These are phyloP conservation scores for Lineolata rhizophorae DNA, from an alignment of 495 filamentous ascomycete genomes.

Conservation along the genomic window DNA sequence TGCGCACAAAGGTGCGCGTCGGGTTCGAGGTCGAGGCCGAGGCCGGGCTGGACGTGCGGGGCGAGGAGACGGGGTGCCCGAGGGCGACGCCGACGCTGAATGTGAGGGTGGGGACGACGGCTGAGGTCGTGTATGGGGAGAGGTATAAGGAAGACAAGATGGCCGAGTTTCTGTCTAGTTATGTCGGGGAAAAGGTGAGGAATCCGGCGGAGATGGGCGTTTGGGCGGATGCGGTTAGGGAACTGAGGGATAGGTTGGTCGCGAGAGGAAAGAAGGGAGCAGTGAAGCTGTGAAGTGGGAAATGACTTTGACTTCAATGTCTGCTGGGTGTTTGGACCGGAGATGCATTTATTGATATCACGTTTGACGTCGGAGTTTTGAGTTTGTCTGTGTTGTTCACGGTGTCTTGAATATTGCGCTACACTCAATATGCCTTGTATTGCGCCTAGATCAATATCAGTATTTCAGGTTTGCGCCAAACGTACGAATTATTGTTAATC, in stretches of 20 bases:
- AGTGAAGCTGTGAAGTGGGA: neutral
- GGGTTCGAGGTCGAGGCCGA: conserved; percentile 22
- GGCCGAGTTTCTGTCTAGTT: conserved; percentile 30
- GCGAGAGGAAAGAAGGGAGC: conserved; percentile 28
- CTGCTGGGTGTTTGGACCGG: no score
- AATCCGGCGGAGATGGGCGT: conserved; percentile 14
- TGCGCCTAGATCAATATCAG: no score
- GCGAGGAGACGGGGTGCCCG: conserved; percentile 12
- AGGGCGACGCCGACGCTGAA: no score
- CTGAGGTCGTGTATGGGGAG: conserved; percentile 43
- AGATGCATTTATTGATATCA: no score
- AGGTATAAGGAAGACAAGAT: conserved; percentile 40
- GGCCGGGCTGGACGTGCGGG: conserved; percentile 12
- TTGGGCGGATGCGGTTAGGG: conserved; percentile 34
- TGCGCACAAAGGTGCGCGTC: conserved; percentile 39
- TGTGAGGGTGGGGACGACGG: conserved; percentile 18
- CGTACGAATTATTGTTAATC: no score
- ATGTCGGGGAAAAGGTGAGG: conserved; percentile 21
- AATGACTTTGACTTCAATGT: no score
- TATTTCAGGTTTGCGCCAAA: no score
- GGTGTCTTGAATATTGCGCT: no score
- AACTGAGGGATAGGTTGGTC: conserved; percentile 31
- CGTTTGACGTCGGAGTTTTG: no score
- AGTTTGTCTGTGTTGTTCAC: no score
- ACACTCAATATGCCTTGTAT: no score